phyloP scores from a whole-genome alignment of 768 basidiomycete species.

The Termitomyces sp. region DNA sequence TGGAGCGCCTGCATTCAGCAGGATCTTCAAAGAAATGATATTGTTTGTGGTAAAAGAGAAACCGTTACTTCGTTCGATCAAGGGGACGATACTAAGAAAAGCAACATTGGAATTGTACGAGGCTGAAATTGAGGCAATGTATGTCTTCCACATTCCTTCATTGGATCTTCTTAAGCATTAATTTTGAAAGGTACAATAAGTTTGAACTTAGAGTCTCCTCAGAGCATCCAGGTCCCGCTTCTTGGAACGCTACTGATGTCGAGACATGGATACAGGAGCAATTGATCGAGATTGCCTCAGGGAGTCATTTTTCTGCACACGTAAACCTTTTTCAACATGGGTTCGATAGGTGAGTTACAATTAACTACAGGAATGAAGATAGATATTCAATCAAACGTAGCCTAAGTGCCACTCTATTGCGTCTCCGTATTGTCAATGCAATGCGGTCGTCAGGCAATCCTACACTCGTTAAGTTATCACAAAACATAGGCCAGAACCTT shows the following conservation, averaged over 20 bases:
- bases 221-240: not conserved
- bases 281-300: not conserved
- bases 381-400: too few relatives aligned
- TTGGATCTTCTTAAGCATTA: not conserved
- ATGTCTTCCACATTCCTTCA: not conserved
- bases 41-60: constrained; percentile 31
- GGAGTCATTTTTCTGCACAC: not conserved
- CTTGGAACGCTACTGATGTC: not conserved
- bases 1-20: constrained; percentile 28
- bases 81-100: constrained; percentile 38
- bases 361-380: too few relatives aligned
- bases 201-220: not conserved
- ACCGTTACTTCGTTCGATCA: constrained; percentile 35
- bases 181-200: not conserved
- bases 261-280: not conserved
- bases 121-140: constrained; percentile 33
- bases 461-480: too few relatives aligned
- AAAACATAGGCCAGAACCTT: too few relatives aligned
- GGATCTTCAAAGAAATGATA: constrained; percentile 8
- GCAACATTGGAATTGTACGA: constrained; percentile 31
- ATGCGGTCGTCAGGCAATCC: too few relatives aligned
- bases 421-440: too few relatives aligned
- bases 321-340: not conserved
- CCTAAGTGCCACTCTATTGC: too few relatives aligned
- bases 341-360: too few relatives aligned